These are phyloP conservation scores for Schizophyllum amplum DNA, from an alignment of 1,284 basidiomycete species.

Conservation along the genomic window DNA sequence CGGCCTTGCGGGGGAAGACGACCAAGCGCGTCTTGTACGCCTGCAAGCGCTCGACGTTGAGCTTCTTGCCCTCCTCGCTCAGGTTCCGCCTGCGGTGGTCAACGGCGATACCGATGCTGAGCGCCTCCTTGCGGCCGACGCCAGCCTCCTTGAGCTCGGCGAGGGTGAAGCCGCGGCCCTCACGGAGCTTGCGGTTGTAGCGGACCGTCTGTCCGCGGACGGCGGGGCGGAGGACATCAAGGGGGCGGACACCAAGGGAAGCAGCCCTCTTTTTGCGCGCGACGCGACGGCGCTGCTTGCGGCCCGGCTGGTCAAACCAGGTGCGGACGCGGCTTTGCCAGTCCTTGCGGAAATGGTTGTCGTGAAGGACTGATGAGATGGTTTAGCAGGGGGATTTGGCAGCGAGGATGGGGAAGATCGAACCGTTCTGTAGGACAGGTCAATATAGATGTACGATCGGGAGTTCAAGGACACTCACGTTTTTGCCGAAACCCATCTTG, in stretches of 20 bases:
- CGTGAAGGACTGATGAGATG: slow-evolving; percentile 62
- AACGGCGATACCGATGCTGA: slow-evolving; percentile 89
- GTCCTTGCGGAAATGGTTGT: slow-evolving; percentile 98
- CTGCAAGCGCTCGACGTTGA: slow-evolving; percentile 94
- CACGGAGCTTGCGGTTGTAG: slow-evolving; percentile 98
- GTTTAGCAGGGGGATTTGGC: not conserved
- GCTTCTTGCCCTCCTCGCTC: slow-evolving; percentile 93
- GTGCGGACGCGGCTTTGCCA: slow-evolving; percentile 93
- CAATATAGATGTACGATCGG: not conserved
- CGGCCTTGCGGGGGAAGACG: slow-evolving; percentile 94
- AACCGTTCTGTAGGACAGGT: not conserved
- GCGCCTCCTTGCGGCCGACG: slow-evolving; percentile 90
- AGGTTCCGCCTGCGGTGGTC: slow-evolving; percentile 97
- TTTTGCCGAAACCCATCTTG: not conserved
- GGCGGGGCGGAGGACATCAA: slow-evolving; percentile 90
- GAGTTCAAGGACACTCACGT: not conserved
- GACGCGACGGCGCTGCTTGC: slow-evolving; percentile 92
- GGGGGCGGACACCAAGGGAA: slow-evolving; percentile 86
- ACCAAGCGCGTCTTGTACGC: slow-evolving; percentile 85
- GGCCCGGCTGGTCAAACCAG: slow-evolving; percentile 99
- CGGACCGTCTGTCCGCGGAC: slow-evolving; percentile 96
- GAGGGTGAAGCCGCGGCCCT: slow-evolving; percentile 95
- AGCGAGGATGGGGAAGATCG: not conserved
- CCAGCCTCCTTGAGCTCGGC: slow-evolving; percentile 97
- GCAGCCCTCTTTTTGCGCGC: slow-evolving; percentile 93